A percentile compares a stretch with the other conserved stretches of the same genome.
phyloP scores from a whole-genome alignment of 2,329 filamentous ascomycete genomes.

The Cercospora canescens region DNA sequence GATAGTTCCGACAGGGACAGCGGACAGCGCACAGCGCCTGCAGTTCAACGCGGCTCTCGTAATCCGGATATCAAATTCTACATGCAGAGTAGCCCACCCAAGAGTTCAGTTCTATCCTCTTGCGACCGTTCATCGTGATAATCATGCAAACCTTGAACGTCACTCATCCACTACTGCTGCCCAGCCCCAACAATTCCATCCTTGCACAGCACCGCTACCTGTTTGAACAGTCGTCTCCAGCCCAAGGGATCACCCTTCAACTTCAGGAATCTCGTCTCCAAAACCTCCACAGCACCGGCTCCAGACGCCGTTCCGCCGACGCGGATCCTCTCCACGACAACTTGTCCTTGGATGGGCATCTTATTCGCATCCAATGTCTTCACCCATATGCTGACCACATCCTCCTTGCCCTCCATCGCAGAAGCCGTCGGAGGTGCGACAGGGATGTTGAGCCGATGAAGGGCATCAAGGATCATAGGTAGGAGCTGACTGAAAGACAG shows the following conservation, averaged over 20 bases:
- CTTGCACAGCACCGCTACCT: slow-evolving; percentile 82
- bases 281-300: slow-evolving; percentile 54
- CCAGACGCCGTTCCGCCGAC: slow-evolving; percentile 39
- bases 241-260: slow-evolving; percentile 93
- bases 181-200: slow-evolving; percentile 62
- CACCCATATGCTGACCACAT: slow-evolving; percentile 59
- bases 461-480: slow-evolving; percentile 74
- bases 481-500: slow-evolving; percentile 74
- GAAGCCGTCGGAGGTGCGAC: slow-evolving; percentile 49
- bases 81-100: background rate
- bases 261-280: slow-evolving; percentile 91
- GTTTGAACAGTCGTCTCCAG: slow-evolving; percentile 97
- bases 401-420: slow-evolving; percentile 51
- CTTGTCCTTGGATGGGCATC: slow-evolving; percentile 72
- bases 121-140: background rate
- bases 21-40: background rate
- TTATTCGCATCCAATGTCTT: slow-evolving; percentile 71
- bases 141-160: background rate
- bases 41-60: background rate
- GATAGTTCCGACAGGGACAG: background rate
- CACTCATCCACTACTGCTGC: background rate
- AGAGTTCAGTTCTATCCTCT: background rate
- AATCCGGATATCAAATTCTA: background rate
- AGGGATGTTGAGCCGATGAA: slow-evolving; percentile 84
- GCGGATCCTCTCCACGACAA: slow-evolving; percentile 68